phyloP scores from a whole-genome alignment of 2,329 filamentous ascomycete species.

The Lecanicillium sp. region DNA sequence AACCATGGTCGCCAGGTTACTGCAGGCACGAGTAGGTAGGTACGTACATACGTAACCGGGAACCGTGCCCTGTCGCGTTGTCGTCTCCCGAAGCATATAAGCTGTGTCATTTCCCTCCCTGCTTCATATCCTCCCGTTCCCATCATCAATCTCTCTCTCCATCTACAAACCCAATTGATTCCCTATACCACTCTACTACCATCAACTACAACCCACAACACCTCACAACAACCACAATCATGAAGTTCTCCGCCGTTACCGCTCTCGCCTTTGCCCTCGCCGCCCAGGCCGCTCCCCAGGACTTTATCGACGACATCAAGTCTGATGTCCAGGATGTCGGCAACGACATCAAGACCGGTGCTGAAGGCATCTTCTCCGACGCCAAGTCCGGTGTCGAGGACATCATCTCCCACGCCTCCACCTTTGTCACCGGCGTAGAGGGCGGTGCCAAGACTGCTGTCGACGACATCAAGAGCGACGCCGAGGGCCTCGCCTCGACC shows the following conservation, averaged over 20 bases:
- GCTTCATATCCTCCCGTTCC: neutral
- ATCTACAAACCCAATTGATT: neutral
- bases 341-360: conserved; percentile 8
- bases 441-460: conserved; percentile 7
- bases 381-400: conserved; percentile 9
- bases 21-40: no score
- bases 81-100: conserved; percentile 8
- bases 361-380: conserved; percentile 11
- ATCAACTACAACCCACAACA: conserved; percentile 11
- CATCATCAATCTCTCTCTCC: conserved; percentile 1
- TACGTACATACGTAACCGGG: no score
- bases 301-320: conserved; percentile 12
- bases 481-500: conserved; percentile 6
- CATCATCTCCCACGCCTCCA: conserved; percentile 6
- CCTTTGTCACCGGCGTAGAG: conserved; percentile 4
- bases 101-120: neutral
- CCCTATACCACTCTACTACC: conserved; percentile 5
- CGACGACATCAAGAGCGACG: conserved; percentile 9
- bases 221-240: no score
- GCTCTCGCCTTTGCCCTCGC: neutral
- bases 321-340: conserved; percentile 9
- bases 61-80: no score
- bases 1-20: no score
- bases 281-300: conserved; percentile 1
- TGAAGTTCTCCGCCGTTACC: neutral